phyloP scores from a whole-genome alignment of 108 stramenopile species.

The Discostella stelligeroides region DNA sequence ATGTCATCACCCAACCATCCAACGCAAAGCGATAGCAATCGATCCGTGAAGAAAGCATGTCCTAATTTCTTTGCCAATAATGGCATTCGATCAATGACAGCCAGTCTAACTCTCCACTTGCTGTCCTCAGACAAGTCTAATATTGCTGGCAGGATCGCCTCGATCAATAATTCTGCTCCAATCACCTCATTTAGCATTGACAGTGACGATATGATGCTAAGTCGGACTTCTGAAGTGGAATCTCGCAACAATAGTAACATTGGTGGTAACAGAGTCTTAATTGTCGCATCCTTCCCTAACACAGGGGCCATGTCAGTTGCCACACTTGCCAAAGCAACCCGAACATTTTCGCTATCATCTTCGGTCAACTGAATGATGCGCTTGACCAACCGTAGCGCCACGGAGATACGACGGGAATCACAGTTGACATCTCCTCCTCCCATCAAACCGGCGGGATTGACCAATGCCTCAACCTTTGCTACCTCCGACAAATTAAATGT shows the following conservation, averaged over 20 bases:
- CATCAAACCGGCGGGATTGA: constrained; percentile 43
- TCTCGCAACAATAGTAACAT: constrained; percentile 94
- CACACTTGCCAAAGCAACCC: constrained; percentile 90
- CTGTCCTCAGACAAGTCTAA: constrained; percentile 94
- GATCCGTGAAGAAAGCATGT: constrained; percentile 84
- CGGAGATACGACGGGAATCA: constrained; percentile 52
- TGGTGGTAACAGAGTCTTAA: constrained; percentile 90
- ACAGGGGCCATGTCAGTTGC: constrained; percentile 92
- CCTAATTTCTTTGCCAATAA: constrained; percentile 94
- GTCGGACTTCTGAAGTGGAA: constrained; percentile 90
- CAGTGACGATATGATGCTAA: constrained; percentile 95
- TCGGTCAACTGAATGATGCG: constrained; percentile 77
- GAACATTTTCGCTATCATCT: constrained; percentile 89
- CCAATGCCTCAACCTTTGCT: constrained; percentile 61
- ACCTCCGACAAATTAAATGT: constrained; percentile 84
- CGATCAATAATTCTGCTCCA: constrained; percentile 92
- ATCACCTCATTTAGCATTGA: constrained; percentile 93
- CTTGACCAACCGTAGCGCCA: constrained; percentile 78
- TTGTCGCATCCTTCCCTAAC: constrained; percentile 88
- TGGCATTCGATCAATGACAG: constrained; percentile 95
- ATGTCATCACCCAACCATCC: constrained; percentile 95
- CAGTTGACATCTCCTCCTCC: constrained; percentile 43
- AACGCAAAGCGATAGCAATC: constrained; percentile 85
- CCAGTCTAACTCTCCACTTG: constrained; percentile 95
- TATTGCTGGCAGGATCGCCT: constrained; percentile 96